Evolutionary conservation across 306 rosid genomes (phyloP), one percentile per base, ranked within the genome.

Genomic region (Psophocarpus tetragonolobus): DNA sequence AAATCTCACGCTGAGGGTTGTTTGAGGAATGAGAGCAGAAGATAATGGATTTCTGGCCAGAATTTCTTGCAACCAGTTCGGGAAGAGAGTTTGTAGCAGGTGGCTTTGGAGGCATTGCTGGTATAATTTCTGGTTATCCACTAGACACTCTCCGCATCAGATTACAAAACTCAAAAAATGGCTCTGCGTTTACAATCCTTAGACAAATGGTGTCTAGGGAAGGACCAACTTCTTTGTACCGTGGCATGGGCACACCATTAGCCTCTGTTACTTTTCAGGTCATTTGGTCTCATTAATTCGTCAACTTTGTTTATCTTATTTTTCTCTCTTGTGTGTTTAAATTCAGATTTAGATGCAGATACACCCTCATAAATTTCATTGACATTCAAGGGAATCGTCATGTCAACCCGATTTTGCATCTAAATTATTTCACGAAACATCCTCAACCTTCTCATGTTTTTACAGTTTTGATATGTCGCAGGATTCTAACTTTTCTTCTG

Each of bases 241-340:
- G 91, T 69, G 98, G 99, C 85, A 95, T 95, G 97, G 80, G 71
- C 6, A 89, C 97, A 13, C 99, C 98, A 6, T 79, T 95, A 76
- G 97, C 91, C 5, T 85, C 97, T 8, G 95, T 92, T 82, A 82
- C 97, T 71, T 86, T 95, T 56, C 99, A 95, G 99, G 99, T 91
- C 63, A 33, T 17, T 45, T 54, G 0, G 42, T 58, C 70, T 35
- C 35, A 0, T 51, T 35, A 29, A 0, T 51, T 47, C 14, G 27
- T 72, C 20, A 20, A 17, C 53, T 75, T 32, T 39, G 42, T 74
- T 72, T 0, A 6, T 33, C 14, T 12, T 42, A 9, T 76, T 66
- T 71, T 6, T 17, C 0, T 32, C 18, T 58, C 4, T 18, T 29
- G 8, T 11, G 1, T 27, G 13, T 44, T 0, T 30, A 15, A 35